These are phyloP conservation scores for Chiua virens DNA, from an alignment of 768 basidiomycete species.

Conservation along the genomic window DNA sequence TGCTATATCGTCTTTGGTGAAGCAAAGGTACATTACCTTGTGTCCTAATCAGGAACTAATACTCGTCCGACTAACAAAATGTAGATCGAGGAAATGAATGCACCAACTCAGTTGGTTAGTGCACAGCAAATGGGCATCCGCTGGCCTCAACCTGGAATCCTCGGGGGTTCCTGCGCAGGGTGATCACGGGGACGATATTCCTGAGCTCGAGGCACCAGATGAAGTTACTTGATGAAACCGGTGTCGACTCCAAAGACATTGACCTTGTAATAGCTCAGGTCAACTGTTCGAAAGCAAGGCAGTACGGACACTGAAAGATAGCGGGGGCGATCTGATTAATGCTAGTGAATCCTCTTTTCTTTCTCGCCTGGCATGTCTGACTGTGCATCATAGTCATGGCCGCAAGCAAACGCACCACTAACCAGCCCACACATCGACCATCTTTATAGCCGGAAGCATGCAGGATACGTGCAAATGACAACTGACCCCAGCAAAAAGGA, in stretches of 20 bases:
- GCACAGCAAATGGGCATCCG: slow-evolving; percentile 71
- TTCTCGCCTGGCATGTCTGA: slow-evolving; percentile 10
- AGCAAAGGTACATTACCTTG: slow-evolving; percentile 66
- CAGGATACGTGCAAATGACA: no score
- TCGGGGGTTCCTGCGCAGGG: slow-evolving; percentile 49
- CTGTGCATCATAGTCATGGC: slow-evolving; percentile 69
- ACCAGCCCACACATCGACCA: no score
- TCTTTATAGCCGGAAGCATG: no score
- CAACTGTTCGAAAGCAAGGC: slow-evolving; percentile 88
- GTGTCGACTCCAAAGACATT: slow-evolving; percentile 91
- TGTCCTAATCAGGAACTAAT: background rate
- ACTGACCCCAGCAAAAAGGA: no score
- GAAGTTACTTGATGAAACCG: slow-evolving; percentile 88
- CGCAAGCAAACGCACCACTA: no score
- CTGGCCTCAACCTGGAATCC: slow-evolving; percentile 48
- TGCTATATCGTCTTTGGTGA: slow-evolving; percentile 99
- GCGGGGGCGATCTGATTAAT: slow-evolving; percentile 92
- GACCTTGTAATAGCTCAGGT: slow-evolving; percentile 91
- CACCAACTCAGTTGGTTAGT: slow-evolving; percentile 71
- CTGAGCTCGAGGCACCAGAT: slow-evolving; percentile 78
- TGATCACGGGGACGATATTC: slow-evolving; percentile 76
- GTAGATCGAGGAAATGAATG: slow-evolving; percentile 87
- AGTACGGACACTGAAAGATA: slow-evolving; percentile 85
- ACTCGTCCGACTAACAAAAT: background rate
- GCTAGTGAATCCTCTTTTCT: slow-evolving; percentile 72